Conservation (phyloP, 495 filamentous ascomycete genomes). For the Astrocystis sublimbata region DNA sequence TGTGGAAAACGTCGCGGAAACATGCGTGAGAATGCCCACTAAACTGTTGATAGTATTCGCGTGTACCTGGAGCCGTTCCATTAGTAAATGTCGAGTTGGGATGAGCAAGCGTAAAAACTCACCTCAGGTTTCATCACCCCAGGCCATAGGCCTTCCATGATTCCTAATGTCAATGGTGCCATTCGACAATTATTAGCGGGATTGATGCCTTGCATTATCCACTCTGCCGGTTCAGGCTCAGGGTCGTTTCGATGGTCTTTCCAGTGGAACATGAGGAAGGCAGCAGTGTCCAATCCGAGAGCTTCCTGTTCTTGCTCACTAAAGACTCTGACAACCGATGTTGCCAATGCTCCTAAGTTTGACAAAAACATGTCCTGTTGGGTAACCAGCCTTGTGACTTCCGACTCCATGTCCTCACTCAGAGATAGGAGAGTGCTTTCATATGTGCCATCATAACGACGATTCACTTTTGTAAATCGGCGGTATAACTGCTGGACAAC, state of each 20-base stretch:
- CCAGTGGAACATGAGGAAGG: slow-evolving; percentile 37
- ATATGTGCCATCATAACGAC: background rate
- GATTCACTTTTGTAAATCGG: slow-evolving; percentile 30
- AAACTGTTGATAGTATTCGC: slow-evolving; percentile 17
- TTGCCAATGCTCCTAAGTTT: slow-evolving; percentile 27
- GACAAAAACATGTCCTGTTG: slow-evolving; percentile 29
- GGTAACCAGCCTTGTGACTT: background rate
- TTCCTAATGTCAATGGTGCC: slow-evolving; percentile 40
- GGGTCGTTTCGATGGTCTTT: background rate
- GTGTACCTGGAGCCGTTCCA: slow-evolving; percentile 18
- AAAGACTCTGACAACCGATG: slow-evolving; percentile 29
- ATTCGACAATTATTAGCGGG: slow-evolving; percentile 22
- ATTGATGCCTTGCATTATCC: slow-evolving; percentile 19
- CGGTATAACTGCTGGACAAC: slow-evolving; percentile 32
- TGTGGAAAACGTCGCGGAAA: slow-evolving; percentile 9
- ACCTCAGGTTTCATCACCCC: slow-evolving; percentile 38
- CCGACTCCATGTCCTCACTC: slow-evolving; percentile 7
- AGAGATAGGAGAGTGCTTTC: slow-evolving; percentile 12
- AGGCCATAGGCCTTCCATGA: slow-evolving; percentile 47
- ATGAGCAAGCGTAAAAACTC: slow-evolving; percentile 15
- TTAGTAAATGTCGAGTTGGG: background rate
- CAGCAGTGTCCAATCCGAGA: slow-evolving; percentile 28
- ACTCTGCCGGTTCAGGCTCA: background rate
- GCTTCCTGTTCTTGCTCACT: slow-evolving; percentile 29
- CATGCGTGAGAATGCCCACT: slow-evolving; percentile 9